A percentile compares a stretch with the other conserved stretches of the same genome.
Evolutionary conservation across 805 yeast genomes (phyloP).

Genomic region (Yarrowia divulgata): DNA sequence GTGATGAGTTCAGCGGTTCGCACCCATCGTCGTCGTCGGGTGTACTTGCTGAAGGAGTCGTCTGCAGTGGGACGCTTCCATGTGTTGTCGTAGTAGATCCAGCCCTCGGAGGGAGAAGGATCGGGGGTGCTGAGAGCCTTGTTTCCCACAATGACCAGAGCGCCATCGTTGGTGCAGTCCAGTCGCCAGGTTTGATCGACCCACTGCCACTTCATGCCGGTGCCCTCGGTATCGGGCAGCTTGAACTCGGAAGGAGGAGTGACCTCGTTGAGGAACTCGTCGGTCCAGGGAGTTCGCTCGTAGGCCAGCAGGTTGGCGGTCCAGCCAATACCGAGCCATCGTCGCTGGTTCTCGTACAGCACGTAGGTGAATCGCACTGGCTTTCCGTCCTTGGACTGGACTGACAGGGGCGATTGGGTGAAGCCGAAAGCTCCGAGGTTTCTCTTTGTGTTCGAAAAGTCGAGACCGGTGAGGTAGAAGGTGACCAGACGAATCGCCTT

Average conservation of each 20-base stretch:
- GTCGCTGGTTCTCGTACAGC: constrained; percentile 90
- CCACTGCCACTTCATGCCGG: constrained; percentile 92
- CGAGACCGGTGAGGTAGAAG: constrained; percentile 87
- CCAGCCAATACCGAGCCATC: constrained; percentile 99
- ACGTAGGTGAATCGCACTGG: constrained; percentile 89
- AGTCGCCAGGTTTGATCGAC: constrained; percentile 91
- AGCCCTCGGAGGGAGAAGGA: constrained; percentile 84
- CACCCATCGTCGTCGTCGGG: constrained; percentile 95
- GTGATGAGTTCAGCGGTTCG: constrained; percentile 69
- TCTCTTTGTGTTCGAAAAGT: constrained; percentile 61
- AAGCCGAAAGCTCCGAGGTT: constrained; percentile 43
- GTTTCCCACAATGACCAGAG: constrained; percentile 65
- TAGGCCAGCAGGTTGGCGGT: constrained; percentile 88
- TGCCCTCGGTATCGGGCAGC: constrained; percentile 73
- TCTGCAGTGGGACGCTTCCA: constrained; percentile 93
- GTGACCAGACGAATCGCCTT: constrained; percentile 70
- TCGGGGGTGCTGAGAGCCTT: constrained; percentile 58
- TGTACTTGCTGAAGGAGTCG: constrained; percentile 86
- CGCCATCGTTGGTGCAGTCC: constrained; percentile 87
- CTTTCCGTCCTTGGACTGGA: constrained; percentile 52
- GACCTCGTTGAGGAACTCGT: constrained; percentile 88
- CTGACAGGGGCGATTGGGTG: constrained; percentile 44
- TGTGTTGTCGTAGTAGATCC: constrained; percentile 85
- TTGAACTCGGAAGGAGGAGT: constrained; percentile 77
- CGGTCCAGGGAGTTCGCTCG: constrained; percentile 97